Evolutionary conservation across 371 early-diverging fungal species (phyloP), one percentile per base, ranked within the genome.

Genomic region (Actinomucor elegans): DNA sequence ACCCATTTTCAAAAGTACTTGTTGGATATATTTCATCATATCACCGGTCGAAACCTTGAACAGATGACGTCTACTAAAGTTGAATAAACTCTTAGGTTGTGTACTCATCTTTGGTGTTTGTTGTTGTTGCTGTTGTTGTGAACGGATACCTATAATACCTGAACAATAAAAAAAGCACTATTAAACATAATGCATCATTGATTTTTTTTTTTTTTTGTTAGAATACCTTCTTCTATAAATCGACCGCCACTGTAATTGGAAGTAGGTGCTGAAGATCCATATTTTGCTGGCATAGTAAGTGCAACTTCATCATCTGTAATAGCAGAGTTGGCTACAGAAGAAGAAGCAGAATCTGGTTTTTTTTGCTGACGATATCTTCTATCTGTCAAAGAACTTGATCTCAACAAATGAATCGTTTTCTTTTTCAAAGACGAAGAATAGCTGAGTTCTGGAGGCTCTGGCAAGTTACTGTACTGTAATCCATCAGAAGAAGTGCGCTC

Each of bases 51-150:
- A 45, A 24, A 62, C 44, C n/a, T 65, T 66, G 27, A 75, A 75
- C 9, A 75, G 36, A 38, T 68, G 71, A 1, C 71, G 41, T 33
- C 71, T 61, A 18, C 55, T 69, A 24, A 75, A 71, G 33, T 75
- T 68, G 41, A 75, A 75, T 11, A 69, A 31, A 44, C 69, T 71
- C 46, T 69, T 71, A 0, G 75, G 75, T 14, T 73, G 67, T 3
- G 59, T 57, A 9, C 53, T 58, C 29, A 57, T 45, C 2, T 47
- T 53, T 0, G 57, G 63, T 18, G 28, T 18, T 29, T 35, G 42
- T n/a, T 42, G 44, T 28, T 15, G 21, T 27, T 36, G 44, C 8
- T 41, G 52, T 34, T 47, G 36, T 10, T 52, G 20, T 14, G 17
- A 21, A 8, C 28, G 34, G 33, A 37, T 33, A 12, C 34, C 31